A percentile compares a stretch with the other conserved stretches of the same genome.
Evolutionary conservation across 257 asterid genomes (phyloP).

Genomic region (Penstemon newberryi): DNA sequence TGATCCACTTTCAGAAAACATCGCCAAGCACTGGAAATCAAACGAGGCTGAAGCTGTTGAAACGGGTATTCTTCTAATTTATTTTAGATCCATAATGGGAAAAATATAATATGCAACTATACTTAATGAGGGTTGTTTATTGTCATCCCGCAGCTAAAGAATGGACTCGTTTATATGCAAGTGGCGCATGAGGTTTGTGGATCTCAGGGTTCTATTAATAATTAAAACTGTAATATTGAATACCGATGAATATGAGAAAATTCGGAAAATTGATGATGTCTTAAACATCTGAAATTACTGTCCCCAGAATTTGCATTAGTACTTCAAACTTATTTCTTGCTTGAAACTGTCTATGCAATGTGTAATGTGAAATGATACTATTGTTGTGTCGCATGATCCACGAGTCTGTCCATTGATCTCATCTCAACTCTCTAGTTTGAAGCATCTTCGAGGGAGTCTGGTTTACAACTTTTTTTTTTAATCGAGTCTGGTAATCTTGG

Average conservation of each 20-base stretch:
- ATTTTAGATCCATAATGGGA: slow-evolving; percentile 8
- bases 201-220: slow-evolving; percentile 12
- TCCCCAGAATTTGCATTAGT: slow-evolving; percentile 29
- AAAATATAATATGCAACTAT: not conserved
- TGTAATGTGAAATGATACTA: slow-evolving; percentile 37
- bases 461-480: too few species aligned
- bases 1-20: slow-evolving; percentile 97
- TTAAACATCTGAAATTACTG: slow-evolving; percentile 32
- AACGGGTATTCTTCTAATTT: slow-evolving; percentile 56
- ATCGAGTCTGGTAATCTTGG: too few species aligned
- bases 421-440: too few species aligned
- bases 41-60: slow-evolving; percentile 98
- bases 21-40: slow-evolving; percentile 98
- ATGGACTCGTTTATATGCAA: slow-evolving; percentile 88
- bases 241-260: slow-evolving; percentile 28
- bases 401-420: not conserved
- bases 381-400: slow-evolving; percentile 10
- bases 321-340: slow-evolving; percentile 30
- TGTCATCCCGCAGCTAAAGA: slow-evolving; percentile 56
- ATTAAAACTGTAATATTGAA: slow-evolving; percentile 34
- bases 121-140: not conserved
- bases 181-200: slow-evolving; percentile 57
- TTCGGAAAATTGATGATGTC: slow-evolving; percentile 40
- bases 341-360: slow-evolving; percentile 37
- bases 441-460: too few species aligned